Conservation (phyloP, 768 basidiomycete species). For the Rhizopogon rudus region DNA sequence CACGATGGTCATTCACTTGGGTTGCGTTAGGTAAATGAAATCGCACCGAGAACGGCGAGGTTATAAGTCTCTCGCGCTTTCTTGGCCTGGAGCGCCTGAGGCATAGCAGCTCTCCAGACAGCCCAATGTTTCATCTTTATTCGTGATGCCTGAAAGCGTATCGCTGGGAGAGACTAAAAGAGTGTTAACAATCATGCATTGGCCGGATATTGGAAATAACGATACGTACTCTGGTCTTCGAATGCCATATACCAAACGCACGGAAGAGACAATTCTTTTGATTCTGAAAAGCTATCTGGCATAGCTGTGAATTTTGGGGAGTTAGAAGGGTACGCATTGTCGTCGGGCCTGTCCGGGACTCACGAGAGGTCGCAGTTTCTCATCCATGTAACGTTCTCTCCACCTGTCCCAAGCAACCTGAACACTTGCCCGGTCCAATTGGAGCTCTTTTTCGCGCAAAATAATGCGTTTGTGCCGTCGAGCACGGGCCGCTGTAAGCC, state of each 20-base stretch:
- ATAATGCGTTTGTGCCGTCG: slow-evolving; percentile 56
- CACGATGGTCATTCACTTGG: neutral
- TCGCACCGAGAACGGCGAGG: slow-evolving; percentile 53
- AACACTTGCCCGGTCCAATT: slow-evolving; percentile 48
- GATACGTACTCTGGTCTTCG: slow-evolving; percentile 59
- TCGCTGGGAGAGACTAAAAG: slow-evolving; percentile 70
- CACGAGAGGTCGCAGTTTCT: slow-evolving; percentile 62
- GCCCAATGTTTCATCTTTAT: slow-evolving; percentile 59
- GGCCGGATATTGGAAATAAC: neutral
- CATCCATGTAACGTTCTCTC: slow-evolving; percentile 67
- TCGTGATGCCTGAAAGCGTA: slow-evolving; percentile 64
- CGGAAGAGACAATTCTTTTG: slow-evolving; percentile 58
- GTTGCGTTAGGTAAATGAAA: slow-evolving; percentile 5
- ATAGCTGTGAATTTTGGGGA: slow-evolving; percentile 16
- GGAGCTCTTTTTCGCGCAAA: slow-evolving; percentile 57
- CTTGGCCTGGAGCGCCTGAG: slow-evolving; percentile 60
- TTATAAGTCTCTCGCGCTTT: slow-evolving; percentile 61
- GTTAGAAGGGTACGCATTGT: neutral
- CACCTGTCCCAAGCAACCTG: slow-evolving; percentile 72
- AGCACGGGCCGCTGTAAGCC: slow-evolving; percentile 58
- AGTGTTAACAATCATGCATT: slow-evolving; percentile 6
- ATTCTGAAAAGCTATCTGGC: slow-evolving; percentile 50
- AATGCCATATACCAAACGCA: slow-evolving; percentile 72
- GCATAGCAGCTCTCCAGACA: slow-evolving; percentile 66
- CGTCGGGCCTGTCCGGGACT: slow-evolving; percentile 13